phyloP scores from a whole-genome alignment of 208 protist genomes.

The Trypanosoma conorhini region DNA sequence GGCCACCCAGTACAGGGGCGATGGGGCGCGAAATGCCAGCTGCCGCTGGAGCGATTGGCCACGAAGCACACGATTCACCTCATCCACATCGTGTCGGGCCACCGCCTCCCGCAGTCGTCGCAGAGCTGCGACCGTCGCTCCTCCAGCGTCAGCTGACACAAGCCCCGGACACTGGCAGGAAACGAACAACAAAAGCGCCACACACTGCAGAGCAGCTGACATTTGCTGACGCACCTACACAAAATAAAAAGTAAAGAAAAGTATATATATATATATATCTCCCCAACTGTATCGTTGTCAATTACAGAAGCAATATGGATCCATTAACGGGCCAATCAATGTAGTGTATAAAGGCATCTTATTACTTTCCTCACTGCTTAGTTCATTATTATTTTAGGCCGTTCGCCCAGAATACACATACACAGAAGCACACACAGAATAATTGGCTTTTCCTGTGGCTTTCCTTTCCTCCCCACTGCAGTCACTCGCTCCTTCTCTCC shows the following conservation, averaged over 20 bases:
- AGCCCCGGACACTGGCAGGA: neutral
- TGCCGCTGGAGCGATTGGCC: neutral
- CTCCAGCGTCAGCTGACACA: conserved; percentile 21
- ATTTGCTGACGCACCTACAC: neutral
- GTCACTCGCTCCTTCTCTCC: neutral
- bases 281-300: conserved; percentile 1
- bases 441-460: neutral
- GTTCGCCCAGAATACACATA: neutral
- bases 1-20: conserved; percentile 30
- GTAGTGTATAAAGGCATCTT: neutral
- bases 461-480: neutral
- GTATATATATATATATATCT: no score
- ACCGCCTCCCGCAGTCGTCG: conserved; percentile 15
- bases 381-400: neutral
- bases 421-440: neutral
- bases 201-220: neutral
- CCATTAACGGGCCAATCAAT: neutral
- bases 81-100: conserved; percentile 14
- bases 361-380: neutral
- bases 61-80: conserved; percentile 17
- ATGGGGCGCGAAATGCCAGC: neutral
- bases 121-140: neutral
- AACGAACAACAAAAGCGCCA: conserved; percentile 6
- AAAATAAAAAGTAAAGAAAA: conserved; percentile 9
- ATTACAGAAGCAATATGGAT: neutral